phyloP scores from a whole-genome alignment of 2,329 filamentous ascomycete genomes.

The Fusarium sp. region DNA sequence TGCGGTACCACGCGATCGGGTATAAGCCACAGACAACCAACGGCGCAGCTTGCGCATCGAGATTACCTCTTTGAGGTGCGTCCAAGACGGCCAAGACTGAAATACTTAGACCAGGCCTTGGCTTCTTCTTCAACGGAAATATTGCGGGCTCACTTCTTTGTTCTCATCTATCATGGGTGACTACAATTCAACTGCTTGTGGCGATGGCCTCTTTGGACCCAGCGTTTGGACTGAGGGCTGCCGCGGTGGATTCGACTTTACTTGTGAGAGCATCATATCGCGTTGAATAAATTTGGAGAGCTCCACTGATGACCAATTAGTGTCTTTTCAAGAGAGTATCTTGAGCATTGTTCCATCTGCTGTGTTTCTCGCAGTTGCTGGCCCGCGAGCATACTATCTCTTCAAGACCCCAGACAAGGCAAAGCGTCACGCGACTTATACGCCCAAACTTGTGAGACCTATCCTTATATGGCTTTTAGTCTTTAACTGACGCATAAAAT shows the following conservation, averaged over 20 bases:
- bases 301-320: conserved; percentile 34
- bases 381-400: conserved; percentile 44
- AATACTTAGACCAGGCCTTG: background rate
- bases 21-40: background rate
- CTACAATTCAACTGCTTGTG: conserved; percentile 47
- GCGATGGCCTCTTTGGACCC: conserved; percentile 49
- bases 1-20: background rate
- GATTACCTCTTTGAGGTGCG: background rate
- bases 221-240: conserved; percentile 47
- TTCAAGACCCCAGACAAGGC: conserved; percentile 42
- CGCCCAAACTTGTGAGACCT: conserved; percentile 44
- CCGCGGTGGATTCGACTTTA: conserved; percentile 52
- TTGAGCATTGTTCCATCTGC: conserved; percentile 43
- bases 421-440: conserved; percentile 46
- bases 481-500: background rate
- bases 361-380: conserved; percentile 44
- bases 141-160: background rate
- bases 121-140: background rate
- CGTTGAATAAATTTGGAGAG: background rate
- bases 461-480: fast-evolving
- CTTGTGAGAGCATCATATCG: conserved; percentile 32
- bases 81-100: background rate
- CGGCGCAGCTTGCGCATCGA: background rate
- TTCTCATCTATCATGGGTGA: conserved; percentile 23
- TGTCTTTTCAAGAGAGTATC: conserved; percentile 51